A percentile compares a stretch with the other conserved stretches of the same genome.
Conservation (phyloP, 495 filamentous ascomycete genomes). For the Articulospora tetracladia region DNA sequence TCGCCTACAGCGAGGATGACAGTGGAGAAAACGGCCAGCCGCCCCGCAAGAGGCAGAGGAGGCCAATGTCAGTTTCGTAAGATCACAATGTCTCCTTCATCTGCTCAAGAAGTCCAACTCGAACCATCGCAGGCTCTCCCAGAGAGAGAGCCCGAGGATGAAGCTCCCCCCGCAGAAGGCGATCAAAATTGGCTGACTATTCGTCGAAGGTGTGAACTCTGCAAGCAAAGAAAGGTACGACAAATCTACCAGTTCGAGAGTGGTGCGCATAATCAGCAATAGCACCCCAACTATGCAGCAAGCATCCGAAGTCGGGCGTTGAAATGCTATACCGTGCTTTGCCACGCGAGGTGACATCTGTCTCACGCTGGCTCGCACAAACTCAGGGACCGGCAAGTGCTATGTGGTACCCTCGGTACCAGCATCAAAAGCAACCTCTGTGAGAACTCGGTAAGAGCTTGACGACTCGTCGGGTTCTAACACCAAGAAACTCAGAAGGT, state of each 20-base stretch:
- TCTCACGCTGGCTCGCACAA: too few species aligned
- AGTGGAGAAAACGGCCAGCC: conserved; percentile 25
- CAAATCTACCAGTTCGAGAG: background rate
- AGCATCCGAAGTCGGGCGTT: background rate
- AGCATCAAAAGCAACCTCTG: too few species aligned
- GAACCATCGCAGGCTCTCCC: conserved; percentile 1
- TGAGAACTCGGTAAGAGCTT: too few species aligned
- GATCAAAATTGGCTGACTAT: conserved; percentile 24
- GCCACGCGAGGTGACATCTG: background rate
- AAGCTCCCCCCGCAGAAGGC: background rate
- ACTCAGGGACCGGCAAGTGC: too few species aligned
- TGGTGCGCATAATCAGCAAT: background rate
- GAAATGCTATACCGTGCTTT: background rate
- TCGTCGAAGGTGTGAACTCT: conserved; percentile 64
- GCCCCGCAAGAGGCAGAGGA: conserved; percentile 27
- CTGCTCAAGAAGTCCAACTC: background rate
- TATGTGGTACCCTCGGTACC: too few species aligned
- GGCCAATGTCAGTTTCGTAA: conserved; percentile 30
- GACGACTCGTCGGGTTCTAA: too few species aligned
- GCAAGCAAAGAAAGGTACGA: conserved; percentile 73
- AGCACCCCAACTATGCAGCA: background rate
- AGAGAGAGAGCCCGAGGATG: background rate
- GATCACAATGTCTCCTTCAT: conserved; percentile 22
- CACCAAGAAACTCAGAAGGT: too few species aligned
- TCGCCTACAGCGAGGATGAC: conserved; percentile 21